phyloP scores from a whole-genome alignment of 495 filamentous ascomycete genomes.

The Penicillium arizonense region DNA sequence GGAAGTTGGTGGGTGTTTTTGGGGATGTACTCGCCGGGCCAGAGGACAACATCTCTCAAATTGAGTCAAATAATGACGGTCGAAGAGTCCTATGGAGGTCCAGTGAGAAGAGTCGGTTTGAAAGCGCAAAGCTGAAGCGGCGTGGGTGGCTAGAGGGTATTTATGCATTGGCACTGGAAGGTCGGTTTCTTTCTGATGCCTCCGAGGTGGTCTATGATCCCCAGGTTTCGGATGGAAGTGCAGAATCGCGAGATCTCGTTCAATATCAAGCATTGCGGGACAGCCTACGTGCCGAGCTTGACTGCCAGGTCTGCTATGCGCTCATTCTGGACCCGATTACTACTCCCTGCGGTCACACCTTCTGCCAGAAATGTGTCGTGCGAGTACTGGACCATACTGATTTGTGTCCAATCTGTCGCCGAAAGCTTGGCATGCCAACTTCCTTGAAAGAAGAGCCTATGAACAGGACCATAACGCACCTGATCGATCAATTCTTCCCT shows the following conservation, averaged over 20 bases:
- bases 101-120: slow-evolving; percentile 22
- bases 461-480: slow-evolving; percentile 58
- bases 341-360: slow-evolving; percentile 84
- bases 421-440: slow-evolving; percentile 59
- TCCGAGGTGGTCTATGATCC: slow-evolving; percentile 55
- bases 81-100: slow-evolving; percentile 41
- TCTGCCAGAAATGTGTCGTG: slow-evolving; percentile 76
- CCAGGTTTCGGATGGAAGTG: slow-evolving; percentile 20
- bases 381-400: slow-evolving; percentile 72
- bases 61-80: slow-evolving; percentile 37
- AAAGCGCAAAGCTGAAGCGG: slow-evolving; percentile 14
- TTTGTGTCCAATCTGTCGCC: slow-evolving; percentile 77
- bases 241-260: slow-evolving; percentile 43
- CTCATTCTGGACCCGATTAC: slow-evolving; percentile 79
- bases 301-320: slow-evolving; percentile 85
- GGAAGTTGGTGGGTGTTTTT: slow-evolving; percentile 59
- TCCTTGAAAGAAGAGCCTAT: slow-evolving; percentile 51
- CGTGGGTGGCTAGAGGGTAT: slow-evolving; percentile 25
- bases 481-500: slow-evolving; percentile 65
- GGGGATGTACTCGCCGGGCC: slow-evolving; percentile 43
- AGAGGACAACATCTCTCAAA: neutral
- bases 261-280: slow-evolving; percentile 59
- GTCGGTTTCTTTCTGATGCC: slow-evolving; percentile 30
- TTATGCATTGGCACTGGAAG: slow-evolving; percentile 30
- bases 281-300: slow-evolving; percentile 63